Evolutionary conservation across 352 stramenopile genomes (phyloP).

Genomic region (Globisporangium rhizosaccharum): DNA sequence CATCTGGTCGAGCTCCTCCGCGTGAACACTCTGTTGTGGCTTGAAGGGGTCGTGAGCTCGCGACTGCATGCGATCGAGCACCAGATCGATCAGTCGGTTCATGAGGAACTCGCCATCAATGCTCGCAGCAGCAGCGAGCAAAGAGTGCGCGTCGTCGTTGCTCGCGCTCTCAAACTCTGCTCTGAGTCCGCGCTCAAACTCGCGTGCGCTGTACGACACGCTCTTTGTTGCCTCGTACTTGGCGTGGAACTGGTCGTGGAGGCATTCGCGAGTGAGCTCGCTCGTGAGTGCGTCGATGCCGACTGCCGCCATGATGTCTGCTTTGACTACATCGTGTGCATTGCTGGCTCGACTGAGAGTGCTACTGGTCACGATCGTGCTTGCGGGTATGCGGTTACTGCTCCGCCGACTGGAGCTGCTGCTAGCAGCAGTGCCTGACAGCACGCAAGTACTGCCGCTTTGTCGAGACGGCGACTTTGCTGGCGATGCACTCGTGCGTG

Average conservation of each 20-base stretch:
- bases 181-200: conserved; percentile 1
- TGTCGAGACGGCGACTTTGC: not conserved
- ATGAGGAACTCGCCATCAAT: not conserved
- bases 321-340: too few relatives aligned
- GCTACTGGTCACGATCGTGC: not conserved
- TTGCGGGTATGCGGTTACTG: not conserved
- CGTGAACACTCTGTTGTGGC: not conserved
- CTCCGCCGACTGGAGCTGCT: too few relatives aligned
- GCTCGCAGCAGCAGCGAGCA: not conserved
- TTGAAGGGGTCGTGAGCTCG: not conserved
- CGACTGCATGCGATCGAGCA: not conserved
- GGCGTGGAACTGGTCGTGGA: not conserved
- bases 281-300: not conserved
- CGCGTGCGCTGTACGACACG: not conserved
- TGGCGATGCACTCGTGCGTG: too few relatives aligned
- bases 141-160: not conserved
- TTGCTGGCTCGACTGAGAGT: too few relatives aligned
- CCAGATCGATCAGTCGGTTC: conserved; percentile 5
- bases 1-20: not conserved
- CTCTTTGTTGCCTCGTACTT: not conserved
- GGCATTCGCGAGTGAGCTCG: not conserved
- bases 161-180: not conserved
- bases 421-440: too few relatives aligned
- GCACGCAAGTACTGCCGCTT: not conserved
- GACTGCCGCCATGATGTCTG: not conserved